phyloP scores from a whole-genome alignment of 306 rosid species.

The Casuarina glauca region DNA sequence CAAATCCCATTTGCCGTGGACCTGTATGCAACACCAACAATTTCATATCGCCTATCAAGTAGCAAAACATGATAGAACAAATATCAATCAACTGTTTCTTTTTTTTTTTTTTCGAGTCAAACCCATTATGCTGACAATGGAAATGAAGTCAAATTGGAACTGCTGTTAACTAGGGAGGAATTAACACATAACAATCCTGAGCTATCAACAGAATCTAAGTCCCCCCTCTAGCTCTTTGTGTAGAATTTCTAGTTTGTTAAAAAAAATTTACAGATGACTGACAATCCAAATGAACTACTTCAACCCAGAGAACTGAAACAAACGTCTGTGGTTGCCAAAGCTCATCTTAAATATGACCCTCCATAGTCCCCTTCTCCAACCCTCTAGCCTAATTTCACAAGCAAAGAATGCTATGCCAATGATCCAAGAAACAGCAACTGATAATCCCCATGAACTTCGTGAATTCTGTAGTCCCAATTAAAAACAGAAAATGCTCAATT shows the following conservation, averaged over 20 bases:
- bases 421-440: not conserved
- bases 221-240: not conserved
- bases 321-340: not conserved
- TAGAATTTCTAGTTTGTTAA: not conserved
- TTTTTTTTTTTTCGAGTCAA: not conserved
- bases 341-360: not conserved
- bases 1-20: constrained; percentile 82
- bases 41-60: constrained; percentile 18
- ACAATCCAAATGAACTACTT: not conserved
- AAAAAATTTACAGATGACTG: not conserved
- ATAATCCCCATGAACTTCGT: too few relatives aligned
- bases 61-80: constrained; percentile 8
- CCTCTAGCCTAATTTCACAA: not conserved
- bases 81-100: not conserved
- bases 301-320: not conserved
- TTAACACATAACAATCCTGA: not conserved
- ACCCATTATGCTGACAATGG: not conserved
- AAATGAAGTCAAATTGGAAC: not conserved
- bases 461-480: too few relatives aligned
- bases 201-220: not conserved
- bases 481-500: too few relatives aligned
- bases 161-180: not conserved
- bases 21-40: constrained; percentile 48
- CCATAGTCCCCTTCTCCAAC: not conserved
- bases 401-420: not conserved